A percentile compares a stretch with the other conserved stretches of the same genome.
phyloP scores from a whole-genome alignment of 148 eudicot species.

The Arbutus unedo region DNA sequence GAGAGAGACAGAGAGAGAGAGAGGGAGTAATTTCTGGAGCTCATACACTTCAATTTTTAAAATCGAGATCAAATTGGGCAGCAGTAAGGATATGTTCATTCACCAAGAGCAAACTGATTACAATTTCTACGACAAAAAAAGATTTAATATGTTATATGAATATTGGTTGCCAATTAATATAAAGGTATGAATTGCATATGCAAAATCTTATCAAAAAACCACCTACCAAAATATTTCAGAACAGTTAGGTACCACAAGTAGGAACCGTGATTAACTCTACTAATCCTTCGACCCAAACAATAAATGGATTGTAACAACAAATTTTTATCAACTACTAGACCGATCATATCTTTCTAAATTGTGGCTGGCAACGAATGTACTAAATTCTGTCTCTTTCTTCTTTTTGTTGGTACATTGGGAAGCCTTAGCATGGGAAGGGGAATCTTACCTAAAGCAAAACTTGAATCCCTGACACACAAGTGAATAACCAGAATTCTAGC shows the following conservation, averaged over 20 bases:
- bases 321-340: not conserved
- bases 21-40: not conserved
- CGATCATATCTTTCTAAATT: not conserved
- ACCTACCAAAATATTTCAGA: not conserved
- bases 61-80: not conserved
- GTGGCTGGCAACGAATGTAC: not conserved
- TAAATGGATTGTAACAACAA: not conserved
- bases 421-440: not conserved
- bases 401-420: not conserved
- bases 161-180: not conserved
- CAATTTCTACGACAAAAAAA: not conserved
- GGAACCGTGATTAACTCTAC: not conserved
- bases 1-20: not conserved
- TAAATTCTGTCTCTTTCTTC: not conserved
- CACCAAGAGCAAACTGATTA: not conserved
- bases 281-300: not conserved
- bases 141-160: not conserved
- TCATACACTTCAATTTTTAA: not conserved
- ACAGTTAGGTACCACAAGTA: not conserved
- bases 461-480: not conserved
- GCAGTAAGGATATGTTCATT: not conserved
- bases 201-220: not conserved
- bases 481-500: not conserved
- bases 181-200: not conserved
- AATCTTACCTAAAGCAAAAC: not conserved